A percentile compares a stretch with the other conserved stretches of the same genome.
phyloP scores from a whole-genome alignment of 2,329 filamentous ascomycete genomes.

The Kalmusia sp. region DNA sequence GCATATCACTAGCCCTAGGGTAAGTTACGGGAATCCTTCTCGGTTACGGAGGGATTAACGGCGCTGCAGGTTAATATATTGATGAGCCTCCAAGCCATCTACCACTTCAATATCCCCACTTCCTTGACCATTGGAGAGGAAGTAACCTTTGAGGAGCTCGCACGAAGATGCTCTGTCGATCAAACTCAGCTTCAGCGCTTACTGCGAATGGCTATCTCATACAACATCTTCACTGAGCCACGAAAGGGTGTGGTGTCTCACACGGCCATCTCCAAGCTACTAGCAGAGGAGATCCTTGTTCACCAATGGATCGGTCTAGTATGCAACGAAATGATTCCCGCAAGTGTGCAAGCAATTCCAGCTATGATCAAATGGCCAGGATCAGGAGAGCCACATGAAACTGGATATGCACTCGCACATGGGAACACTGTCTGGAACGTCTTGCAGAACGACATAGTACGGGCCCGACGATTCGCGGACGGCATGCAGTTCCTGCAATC shows the following conservation, averaged over 20 bases:
- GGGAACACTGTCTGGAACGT: background rate
- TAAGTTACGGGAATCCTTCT: too few relatives aligned
- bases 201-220: conserved; percentile 1
- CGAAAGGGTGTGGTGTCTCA: background rate
- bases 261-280: background rate
- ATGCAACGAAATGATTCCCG: conserved; percentile 3
- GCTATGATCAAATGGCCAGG: conserved; percentile 6
- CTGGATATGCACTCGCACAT: background rate
- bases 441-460: background rate
- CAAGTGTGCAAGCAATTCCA: background rate
- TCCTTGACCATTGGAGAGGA: too few relatives aligned
- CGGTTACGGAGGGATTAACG: too few relatives aligned
- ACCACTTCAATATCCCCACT: too few relatives aligned
- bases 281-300: background rate
- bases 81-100: too few relatives aligned
- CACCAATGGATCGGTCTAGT: conserved; percentile 2
- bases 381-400: conserved; percentile 6
- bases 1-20: too few relatives aligned
- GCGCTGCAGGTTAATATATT: too few relatives aligned
- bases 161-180: conserved; percentile 16
- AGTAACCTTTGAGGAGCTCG: conserved; percentile 24
- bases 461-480: background rate
- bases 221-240: conserved; percentile 1
- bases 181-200: background rate
- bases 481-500: conserved; percentile 4